Evolutionary conservation across 805 yeast species (phyloP).

Genomic region (Candida vartiovaarae): DNA sequence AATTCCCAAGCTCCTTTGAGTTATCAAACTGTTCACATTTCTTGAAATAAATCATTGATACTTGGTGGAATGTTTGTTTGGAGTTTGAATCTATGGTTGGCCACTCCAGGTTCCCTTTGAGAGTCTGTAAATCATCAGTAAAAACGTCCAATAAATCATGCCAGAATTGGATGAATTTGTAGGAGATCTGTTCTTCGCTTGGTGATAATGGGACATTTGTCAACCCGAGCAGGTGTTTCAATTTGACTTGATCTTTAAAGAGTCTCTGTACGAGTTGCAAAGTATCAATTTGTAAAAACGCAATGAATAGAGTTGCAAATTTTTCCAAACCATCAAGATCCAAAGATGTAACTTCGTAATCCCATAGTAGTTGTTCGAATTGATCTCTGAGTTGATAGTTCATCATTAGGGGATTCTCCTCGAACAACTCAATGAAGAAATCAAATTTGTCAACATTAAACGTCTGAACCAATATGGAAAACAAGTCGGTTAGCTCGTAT

Average conservation of each 20-base stretch:
- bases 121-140: slow-evolving; percentile 39
- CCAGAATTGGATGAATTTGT: slow-evolving; percentile 62
- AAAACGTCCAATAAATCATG: slow-evolving; percentile 53
- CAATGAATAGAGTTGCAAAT: slow-evolving; percentile 39
- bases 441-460: slow-evolving; percentile 10
- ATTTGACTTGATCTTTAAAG: slow-evolving; percentile 27
- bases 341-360: slow-evolving; percentile 38
- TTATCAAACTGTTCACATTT: no score
- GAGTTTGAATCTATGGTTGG: slow-evolving; percentile 28
- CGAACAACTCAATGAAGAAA: slow-evolving; percentile 12
- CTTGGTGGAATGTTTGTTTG: slow-evolving; percentile 36
- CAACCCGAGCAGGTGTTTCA: slow-evolving; percentile 43
- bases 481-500: slow-evolving; percentile 12
- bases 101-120: slow-evolving; percentile 26
- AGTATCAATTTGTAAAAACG: slow-evolving; percentile 41
- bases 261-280: slow-evolving; percentile 35
- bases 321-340: slow-evolving; percentile 33
- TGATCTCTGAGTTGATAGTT: slow-evolving; percentile 13
- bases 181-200: slow-evolving; percentile 53
- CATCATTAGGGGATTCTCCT: slow-evolving; percentile 24
- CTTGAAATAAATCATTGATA: slow-evolving; percentile 59
- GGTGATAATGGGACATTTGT: slow-evolving; percentile 55
- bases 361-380: slow-evolving; percentile 30
- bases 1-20: slow-evolving; percentile 50
- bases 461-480: slow-evolving; percentile 14